phyloP scores from a whole-genome alignment of 768 basidiomycete genomes.

The Suillus brevipes region DNA sequence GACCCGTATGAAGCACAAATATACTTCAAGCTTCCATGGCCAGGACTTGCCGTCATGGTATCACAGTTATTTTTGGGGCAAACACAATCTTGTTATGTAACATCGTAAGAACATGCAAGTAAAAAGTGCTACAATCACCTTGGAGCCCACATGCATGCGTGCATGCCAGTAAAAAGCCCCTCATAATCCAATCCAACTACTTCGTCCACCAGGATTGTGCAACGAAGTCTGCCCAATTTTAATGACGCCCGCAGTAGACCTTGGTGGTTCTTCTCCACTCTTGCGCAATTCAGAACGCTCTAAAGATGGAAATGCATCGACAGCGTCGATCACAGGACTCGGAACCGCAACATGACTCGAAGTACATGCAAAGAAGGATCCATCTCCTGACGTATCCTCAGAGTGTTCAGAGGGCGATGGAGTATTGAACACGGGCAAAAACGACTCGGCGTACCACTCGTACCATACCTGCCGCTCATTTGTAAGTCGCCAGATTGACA shows the following conservation, averaged over 20 bases:
- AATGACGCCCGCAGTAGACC: slow-evolving; percentile 47
- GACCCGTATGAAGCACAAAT: background rate
- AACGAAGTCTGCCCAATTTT: slow-evolving; percentile 95
- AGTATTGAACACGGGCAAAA: slow-evolving; percentile 60
- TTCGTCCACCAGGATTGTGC: slow-evolving; percentile 88
- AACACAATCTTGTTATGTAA: slow-evolving; percentile 4
- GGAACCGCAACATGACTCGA: slow-evolving; percentile 37
- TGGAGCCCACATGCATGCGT: background rate
- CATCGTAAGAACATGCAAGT: background rate
- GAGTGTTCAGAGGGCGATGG: slow-evolving; percentile 21
- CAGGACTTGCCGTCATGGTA: background rate
- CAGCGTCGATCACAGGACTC: slow-evolving; percentile 74
- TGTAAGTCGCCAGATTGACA: slow-evolving; percentile 92
- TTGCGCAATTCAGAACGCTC: slow-evolving; percentile 17
- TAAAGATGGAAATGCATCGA: slow-evolving; percentile 40
- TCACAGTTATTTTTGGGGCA: background rate
- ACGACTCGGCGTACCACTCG: slow-evolving; percentile 97
- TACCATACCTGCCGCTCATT: slow-evolving; percentile 94
- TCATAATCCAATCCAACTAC: slow-evolving; percentile 90
- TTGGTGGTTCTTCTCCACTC: slow-evolving; percentile 12
- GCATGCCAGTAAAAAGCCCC: background rate
- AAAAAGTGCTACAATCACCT: background rate
- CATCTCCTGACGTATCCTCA: slow-evolving; percentile 20
- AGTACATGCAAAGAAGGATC: slow-evolving; percentile 29
- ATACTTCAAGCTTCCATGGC: background rate